Base-by-base conservation (phyloP, 768 basidiomycete genomes). In the Pisolithus marmoratus region DNA sequence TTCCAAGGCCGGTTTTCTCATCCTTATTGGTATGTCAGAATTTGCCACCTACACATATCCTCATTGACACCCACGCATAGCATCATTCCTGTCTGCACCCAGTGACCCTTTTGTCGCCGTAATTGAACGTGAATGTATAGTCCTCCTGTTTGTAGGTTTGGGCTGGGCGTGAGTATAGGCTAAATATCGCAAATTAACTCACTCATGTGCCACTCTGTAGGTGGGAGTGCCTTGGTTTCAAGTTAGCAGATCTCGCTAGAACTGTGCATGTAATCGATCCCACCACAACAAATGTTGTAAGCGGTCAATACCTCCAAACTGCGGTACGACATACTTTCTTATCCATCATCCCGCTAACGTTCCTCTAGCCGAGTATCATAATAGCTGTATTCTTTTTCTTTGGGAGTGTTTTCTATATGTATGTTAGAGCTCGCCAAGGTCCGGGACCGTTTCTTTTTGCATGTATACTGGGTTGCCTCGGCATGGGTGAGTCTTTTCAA, bases 221-320 rank as follows among this genome's bases (percentile, higher is more conserved):
- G 23, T 90, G 86, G 85, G 67, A 69, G 11, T 84, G 81, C 60
- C 69, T 90, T 4, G 87, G 78, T 4, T 78, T 88, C 6, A 78
- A 77, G 54, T 65, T 87, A 4, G 82, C 87, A 3, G 70, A 78
- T 59, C 61, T 86, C 4, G 73, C 83, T 1, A 77, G 87, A 12
- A 67, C 57, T 1, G 58, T 78, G 36, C 72, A 67, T 14, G 66
- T 74, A 48, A 64, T 72, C 3, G 63, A 59, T 22, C 79, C 74
- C 0, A 63, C 72, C 4, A 38, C 74, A 1, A 38, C 59, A 8
- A 69, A 69, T 3, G 76, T 78, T 2, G 62, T 80, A 5, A 60
- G 74, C 7, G 87, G 83, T 1, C 54, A 72, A 42, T 89, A 79
- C 61, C 62, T 90, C 14, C 82, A 90, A 70, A 56, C 68, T 15